Evolutionary conservation across 1,284 basidiomycete genomes (phyloP).

Genomic region (Macrocybe sp.): DNA sequence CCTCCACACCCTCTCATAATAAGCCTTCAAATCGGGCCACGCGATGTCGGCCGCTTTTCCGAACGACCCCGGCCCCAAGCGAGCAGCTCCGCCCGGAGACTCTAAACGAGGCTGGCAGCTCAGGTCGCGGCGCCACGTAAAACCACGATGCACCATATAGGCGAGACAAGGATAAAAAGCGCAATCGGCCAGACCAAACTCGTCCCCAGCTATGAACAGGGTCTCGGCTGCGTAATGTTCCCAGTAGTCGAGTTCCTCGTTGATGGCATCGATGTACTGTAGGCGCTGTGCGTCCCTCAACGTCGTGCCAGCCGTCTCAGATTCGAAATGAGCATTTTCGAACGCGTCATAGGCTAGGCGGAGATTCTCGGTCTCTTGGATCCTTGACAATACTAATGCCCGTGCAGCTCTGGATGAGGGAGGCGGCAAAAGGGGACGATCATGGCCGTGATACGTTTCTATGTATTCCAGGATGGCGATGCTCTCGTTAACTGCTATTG

Average conservation of each 20-base stretch:
- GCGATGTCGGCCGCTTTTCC: conserved; percentile 4
- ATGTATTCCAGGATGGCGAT: conserved; percentile 22
- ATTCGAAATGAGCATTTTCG: conserved; percentile 19
- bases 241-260: conserved; percentile 19
- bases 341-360: conserved; percentile 17
- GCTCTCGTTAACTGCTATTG: conserved; percentile 18
- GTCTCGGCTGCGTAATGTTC: conserved; percentile 15
- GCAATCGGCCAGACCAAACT: conserved; percentile 19
- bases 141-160: conserved; percentile 21
- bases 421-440: conserved; percentile 15
- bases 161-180: conserved; percentile 20
- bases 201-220: conserved; percentile 16
- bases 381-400: conserved; percentile 13
- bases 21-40: conserved; percentile 17
- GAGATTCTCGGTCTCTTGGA: conserved; percentile 22
- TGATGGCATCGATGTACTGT: conserved; percentile 10
- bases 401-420: conserved; percentile 10
- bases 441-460: conserved; percentile 15
- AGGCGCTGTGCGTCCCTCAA: conserved; percentile 8
- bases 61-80: no score
- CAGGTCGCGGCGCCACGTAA: conserved; percentile 11
- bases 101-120: no score
- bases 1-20: conserved; percentile 18
- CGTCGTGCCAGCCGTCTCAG: conserved; percentile 9
- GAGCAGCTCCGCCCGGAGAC: no score